Evolutionary conservation across 371 early-diverging fungal species (phyloP), one percentile per base, ranked within the genome.

Genomic region (Mucor circinelloides): DNA sequence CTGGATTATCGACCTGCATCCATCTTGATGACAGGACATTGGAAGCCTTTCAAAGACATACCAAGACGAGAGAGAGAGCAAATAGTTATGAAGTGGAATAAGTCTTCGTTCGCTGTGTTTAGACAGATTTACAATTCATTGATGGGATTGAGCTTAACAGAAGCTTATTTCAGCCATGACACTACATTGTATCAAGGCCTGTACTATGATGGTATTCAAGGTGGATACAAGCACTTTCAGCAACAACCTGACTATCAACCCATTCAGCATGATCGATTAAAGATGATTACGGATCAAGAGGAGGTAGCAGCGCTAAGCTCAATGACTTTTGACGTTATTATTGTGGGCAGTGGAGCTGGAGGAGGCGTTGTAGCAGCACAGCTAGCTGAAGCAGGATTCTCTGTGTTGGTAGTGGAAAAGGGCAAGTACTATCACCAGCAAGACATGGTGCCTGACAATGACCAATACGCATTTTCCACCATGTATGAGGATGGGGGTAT

Each of bases 301-400:
- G 71, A 77, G n/a, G 60, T 38, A 7, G 59, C 25, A 4, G 62
- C 68, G 0, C 63, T 74, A 52, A 74, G 69, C 0, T 42, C 74
- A 5, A 76, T 67, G 4, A 36, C 31, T 5, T 73, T 69, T 52
- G 93, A 93, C 69, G 90, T 85, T 0, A 89, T 91, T 30, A 76
- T 93, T 40, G 72, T 91, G 54, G 93, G 93, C 1, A 85, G 85
- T 13, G 93, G 92, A 25, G 87, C 86, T 42, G 93, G 93, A 34
- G 93, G 92, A 34, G 62, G 75, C 10, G 85, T 89, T 9, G 73
- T 76, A 34, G 93, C 92, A 6, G 87, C 87, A 3, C 80, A 89
- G 40, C 81, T 93, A 12, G 73, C 91, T 17, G 55, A 79, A 61
- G 83, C 84, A 4, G 93, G 92, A 7, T 74, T 85, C 66, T 74